Base-by-base conservation (phyloP, 495 filamentous ascomycete species). In the Penicillium lagena region DNA sequence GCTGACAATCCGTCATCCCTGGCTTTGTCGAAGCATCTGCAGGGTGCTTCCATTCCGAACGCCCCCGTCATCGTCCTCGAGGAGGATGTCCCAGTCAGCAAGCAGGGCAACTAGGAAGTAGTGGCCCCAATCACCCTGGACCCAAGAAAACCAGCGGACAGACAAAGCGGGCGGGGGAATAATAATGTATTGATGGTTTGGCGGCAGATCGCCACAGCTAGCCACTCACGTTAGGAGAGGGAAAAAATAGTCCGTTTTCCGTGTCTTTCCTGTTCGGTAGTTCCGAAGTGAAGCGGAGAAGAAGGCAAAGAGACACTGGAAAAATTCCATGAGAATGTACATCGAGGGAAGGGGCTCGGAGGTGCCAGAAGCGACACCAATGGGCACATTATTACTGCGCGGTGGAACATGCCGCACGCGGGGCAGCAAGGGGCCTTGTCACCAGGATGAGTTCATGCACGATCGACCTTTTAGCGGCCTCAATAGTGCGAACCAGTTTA, bases 341-440 rank as follows among this genome's bases (percentile, higher is more conserved):
- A 22, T 22, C 22, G 22, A 22, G 22, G 22, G 6, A 22, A 22
- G 22, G 22, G 38, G 11, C 13, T 39, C 42, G 51, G 46, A 46
- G 39, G 35, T 54, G 39, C 51, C 39, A 47, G 47, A 40, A 34
- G 34, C 31, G 35, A 35, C 46, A 43, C 39, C 35, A 39, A 33
- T 37, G 46, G 51, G 29, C 42, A 48, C 42, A 48, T 34, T 34
- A 42, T 55, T 55, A 22, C 22, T 22, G 22, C 22, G 22, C 22
- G 2, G 64, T 69, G 60, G 61, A 59, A 68, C 67, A 62, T 70
- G 47, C 60, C 51, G 57, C 59, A 64, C 60, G 60, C 62, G 59
- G 60, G 54, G 49, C 55, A 61, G 63, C 51, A 70, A 65, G 65
- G 65, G 62, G 55, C 50, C 54, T 34, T 60, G 56, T 57, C 50